Base-by-base conservation (phyloP, 1,139 yeast species). In the Candida tropicalis region DNA sequence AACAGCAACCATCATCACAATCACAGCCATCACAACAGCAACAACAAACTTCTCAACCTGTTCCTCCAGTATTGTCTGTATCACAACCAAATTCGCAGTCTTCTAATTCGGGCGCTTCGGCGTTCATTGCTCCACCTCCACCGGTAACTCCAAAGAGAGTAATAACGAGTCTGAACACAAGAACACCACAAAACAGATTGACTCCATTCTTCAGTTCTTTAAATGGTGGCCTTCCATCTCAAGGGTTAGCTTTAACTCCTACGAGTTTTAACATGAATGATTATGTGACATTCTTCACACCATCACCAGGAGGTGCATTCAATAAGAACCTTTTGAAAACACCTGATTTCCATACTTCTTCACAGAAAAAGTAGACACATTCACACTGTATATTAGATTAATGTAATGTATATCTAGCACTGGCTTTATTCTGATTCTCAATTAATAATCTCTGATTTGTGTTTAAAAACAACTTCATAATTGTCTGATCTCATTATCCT, bases 211-310 rank as follows among this genome's bases (percentile, higher is more conserved):
- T 70, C 38, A 68, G 64, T 48, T 38, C 50, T 7, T 42, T 38
- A 2, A 58, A 46, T 45, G 58, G 51, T 33, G 70, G 66, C 9
- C 58, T 72, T 34, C 79, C 78, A 3, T 71, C 77, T 1, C 69
- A 72, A 8, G 77, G 77, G 2, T 58, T 73, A 39, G 68, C 66
- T 18, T 60, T 71, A 40, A 79, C 82, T 27, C 85, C 87, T 0
- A 84, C 88, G 3, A 89, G 88, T 7, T 87, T 87, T 66, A 86
- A 87, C 59, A 80, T 87, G 82, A 84, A 81, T 56, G 96, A 87
- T 58, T 87, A 87, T 59, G 86, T 88, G 36, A 84, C 85, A 58
- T 79, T 84, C 54, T 82, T 84, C 56, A 82, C 89, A 1, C 95
- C 95, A 4, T 81, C 88, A 5, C 93, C 93, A 0, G 75, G 76